Percentiles rank a stretch among this genome's conserved stretches.
phyloP scores from a whole-genome alignment of 495 filamentous ascomycete genomes.

The Daldinia bambusicola region DNA sequence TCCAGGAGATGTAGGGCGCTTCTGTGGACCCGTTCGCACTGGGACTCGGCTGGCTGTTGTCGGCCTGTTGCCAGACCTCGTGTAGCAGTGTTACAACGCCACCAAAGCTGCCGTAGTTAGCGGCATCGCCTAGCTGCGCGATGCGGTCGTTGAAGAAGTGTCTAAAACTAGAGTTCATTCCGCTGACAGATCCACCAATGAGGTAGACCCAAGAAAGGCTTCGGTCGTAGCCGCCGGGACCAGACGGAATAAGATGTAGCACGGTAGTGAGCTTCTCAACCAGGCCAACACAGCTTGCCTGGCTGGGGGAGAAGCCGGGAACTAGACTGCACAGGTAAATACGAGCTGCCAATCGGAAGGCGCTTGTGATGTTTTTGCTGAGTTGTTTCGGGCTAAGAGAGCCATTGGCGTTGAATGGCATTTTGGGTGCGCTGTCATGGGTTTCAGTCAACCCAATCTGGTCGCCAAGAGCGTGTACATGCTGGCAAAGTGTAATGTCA shows the following conservation, averaged over 20 bases:
- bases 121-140: constrained; percentile 74
- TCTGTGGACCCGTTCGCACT: constrained; percentile 52
- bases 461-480: constrained; percentile 81
- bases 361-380: constrained; percentile 83
- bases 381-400: constrained; percentile 83
- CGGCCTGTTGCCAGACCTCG: constrained; percentile 83
- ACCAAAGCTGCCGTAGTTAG: constrained; percentile 86
- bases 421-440: constrained; percentile 58
- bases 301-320: constrained; percentile 80
- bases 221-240: constrained; percentile 84
- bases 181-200: constrained; percentile 80
- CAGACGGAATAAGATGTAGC: constrained; percentile 82
- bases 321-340: constrained; percentile 96
- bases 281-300: constrained; percentile 75
- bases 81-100: constrained; percentile 80
- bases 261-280: constrained; percentile 75
- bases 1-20: constrained; percentile 81
- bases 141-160: constrained; percentile 76
- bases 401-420: constrained; percentile 71
- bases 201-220: constrained; percentile 93
- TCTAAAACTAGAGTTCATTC: constrained; percentile 76
- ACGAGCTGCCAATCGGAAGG: constrained; percentile 91
- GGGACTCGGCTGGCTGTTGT: constrained; percentile 58
- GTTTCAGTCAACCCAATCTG: constrained; percentile 85
- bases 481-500: constrained; percentile 82